phyloP scores from a whole-genome alignment of 257 asterid species.

The Hygrophila difformis region DNA sequence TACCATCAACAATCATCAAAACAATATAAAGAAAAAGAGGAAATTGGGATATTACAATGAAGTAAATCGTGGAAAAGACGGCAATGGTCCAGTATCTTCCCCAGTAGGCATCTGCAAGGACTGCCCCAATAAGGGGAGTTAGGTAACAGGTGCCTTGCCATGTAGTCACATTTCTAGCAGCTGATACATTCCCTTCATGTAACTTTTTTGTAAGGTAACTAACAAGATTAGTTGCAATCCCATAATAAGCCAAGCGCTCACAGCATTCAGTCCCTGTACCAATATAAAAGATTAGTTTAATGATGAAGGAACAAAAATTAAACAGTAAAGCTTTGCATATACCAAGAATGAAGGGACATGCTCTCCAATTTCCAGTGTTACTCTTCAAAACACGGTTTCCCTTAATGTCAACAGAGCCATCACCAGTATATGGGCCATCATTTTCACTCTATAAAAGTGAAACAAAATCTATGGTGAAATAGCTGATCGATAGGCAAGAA shows the following conservation, averaged over 20 bases:
- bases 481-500: background rate
- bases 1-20: background rate
- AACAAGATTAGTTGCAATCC: constrained; percentile 87
- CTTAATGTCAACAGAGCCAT: constrained; percentile 91
- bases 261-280: constrained; percentile 90
- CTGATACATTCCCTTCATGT: constrained; percentile 85
- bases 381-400: constrained; percentile 85
- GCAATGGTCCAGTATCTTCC: constrained; percentile 99
- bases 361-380: constrained; percentile 95
- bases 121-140: constrained; percentile 90
- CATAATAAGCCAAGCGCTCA: constrained; percentile 96
- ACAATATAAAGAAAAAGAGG: background rate
- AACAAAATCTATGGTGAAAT: background rate
- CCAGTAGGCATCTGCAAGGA: constrained; percentile 94
- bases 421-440: constrained; percentile 53
- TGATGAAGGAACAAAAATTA: constrained; percentile 2
- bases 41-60: constrained; percentile 45
- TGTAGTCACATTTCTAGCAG: constrained; percentile 92
- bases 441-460: constrained; percentile 33
- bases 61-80: constrained; percentile 82
- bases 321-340: background rate
- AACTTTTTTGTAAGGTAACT: constrained; percentile 77
- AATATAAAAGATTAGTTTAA: constrained; percentile 15
- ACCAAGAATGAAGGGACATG: constrained; percentile 95
- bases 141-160: constrained; percentile 98